These are phyloP conservation scores for Phialophora expanda DNA, from an alignment of 2,329 filamentous ascomycete species.

Conservation along the genomic window DNA sequence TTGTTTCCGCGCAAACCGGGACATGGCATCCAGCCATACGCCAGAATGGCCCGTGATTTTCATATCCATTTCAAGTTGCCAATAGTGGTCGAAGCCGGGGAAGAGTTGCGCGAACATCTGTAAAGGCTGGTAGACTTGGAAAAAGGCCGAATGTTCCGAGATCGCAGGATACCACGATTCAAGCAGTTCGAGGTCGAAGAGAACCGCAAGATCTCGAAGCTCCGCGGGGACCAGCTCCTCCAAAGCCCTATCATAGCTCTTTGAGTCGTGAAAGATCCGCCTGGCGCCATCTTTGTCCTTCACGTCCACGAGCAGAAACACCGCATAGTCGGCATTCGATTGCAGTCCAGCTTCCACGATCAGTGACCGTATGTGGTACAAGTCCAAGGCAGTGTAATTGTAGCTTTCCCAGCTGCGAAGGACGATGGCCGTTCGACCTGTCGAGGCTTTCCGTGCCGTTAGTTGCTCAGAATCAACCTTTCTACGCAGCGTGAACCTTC, in stretches of 20 bases:
- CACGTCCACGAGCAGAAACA: slow-evolving; percentile 84
- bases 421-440: slow-evolving; percentile 71
- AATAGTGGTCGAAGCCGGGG: slow-evolving; percentile 68
- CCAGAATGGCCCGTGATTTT: slow-evolving; percentile 69
- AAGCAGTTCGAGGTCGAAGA: slow-evolving; percentile 42
- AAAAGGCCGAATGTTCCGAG: slow-evolving; percentile 40
- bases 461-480: slow-evolving; percentile 1
- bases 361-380: slow-evolving; percentile 80
- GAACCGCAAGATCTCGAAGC: slow-evolving; percentile 43
- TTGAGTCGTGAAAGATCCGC: slow-evolving; percentile 52
- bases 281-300: slow-evolving; percentile 69
- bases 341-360: slow-evolving; percentile 76
- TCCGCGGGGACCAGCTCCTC: slow-evolving; percentile 57
- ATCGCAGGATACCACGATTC: slow-evolving; percentile 43
- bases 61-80: slow-evolving; percentile 74
- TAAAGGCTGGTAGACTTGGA: slow-evolving; percentile 59
- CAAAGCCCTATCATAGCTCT: slow-evolving; percentile 63
- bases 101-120: slow-evolving; percentile 68
- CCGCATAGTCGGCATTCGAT: slow-evolving; percentile 78
- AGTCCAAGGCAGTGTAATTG: slow-evolving; percentile 74
- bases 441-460: slow-evolving; percentile 12
- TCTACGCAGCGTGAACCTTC: slow-evolving; percentile 12
- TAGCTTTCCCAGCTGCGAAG: slow-evolving; percentile 81
- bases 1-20: slow-evolving; percentile 69
- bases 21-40: slow-evolving; percentile 73